These are phyloP conservation scores for Neocucurbitaria cava DNA, from an alignment of 2,329 filamentous ascomycete genomes.

Conservation along the genomic window DNA sequence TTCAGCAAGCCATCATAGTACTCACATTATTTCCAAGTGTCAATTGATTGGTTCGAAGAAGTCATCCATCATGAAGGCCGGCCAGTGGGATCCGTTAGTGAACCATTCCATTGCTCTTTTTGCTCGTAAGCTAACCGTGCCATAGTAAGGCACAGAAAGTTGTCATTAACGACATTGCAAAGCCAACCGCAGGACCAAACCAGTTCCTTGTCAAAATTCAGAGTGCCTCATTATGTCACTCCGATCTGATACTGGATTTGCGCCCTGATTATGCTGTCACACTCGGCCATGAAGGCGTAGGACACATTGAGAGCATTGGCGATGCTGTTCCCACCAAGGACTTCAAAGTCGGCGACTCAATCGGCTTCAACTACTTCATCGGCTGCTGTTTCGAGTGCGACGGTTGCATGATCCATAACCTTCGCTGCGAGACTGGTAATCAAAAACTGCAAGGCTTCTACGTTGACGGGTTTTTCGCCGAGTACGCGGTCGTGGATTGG, in stretches of 20 bases:
- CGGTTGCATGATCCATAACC: conserved; percentile 56
- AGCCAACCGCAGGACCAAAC: conserved; percentile 26
- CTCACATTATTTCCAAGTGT: conserved; percentile 6
- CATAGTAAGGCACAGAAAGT: conserved; percentile 36
- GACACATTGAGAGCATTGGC: conserved; percentile 50
- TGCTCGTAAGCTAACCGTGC: background rate
- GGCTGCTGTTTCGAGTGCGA: conserved; percentile 57
- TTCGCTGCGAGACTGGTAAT: conserved; percentile 49
- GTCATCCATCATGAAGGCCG: conserved; percentile 34
- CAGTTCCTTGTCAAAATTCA: conserved; percentile 42
- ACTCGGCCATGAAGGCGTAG: conserved; percentile 58
- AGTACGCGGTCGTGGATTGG: conserved; percentile 57
- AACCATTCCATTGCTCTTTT: background rate
- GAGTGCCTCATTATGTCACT: conserved; percentile 42
- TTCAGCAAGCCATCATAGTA: conserved; percentile 15
- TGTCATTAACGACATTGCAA: conserved; percentile 38
- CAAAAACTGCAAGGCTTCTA: conserved; percentile 54
- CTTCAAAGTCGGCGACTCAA: conserved; percentile 53
- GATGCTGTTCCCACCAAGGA: conserved; percentile 45
- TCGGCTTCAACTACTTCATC: conserved; percentile 57
- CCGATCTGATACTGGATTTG: conserved; percentile 33
- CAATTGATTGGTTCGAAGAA: background rate
- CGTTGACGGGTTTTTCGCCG: conserved; percentile 55
- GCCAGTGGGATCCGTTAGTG: conserved; percentile 38
- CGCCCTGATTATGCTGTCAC: conserved; percentile 41